phyloP scores from a whole-genome alignment of 805 yeast species.

The Teunomyces barrocoloradensis region DNA sequence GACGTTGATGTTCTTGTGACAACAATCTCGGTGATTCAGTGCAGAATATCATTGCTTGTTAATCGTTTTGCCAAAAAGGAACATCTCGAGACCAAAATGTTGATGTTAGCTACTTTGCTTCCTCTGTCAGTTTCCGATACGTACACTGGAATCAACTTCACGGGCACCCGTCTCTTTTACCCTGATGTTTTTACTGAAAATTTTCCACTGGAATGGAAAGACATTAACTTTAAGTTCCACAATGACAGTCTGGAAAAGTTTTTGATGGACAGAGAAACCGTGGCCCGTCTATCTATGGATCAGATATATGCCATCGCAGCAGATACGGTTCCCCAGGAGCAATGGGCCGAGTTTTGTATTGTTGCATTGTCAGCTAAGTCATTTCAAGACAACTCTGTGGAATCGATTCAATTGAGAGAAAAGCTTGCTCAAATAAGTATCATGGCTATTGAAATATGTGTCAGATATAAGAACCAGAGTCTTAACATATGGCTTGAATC shows the following conservation, averaged over 20 bases:
- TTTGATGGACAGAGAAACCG: neutral
- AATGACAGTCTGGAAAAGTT: neutral
- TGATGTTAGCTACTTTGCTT: neutral
- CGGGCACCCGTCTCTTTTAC: neutral
- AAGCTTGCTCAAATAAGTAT: neutral
- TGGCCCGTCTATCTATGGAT: neutral
- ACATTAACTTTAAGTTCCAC: neutral
- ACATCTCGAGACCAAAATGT: neutral
- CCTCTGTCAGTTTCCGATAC: neutral
- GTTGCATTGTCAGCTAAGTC: neutral
- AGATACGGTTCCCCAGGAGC: neutral
- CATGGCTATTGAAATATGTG: neutral
- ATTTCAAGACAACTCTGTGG: neutral
- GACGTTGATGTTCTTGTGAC: neutral
- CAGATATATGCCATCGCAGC: neutral
- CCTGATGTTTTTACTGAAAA: neutral
- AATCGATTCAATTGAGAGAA: neutral
- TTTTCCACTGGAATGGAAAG: neutral
- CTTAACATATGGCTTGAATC: neutral
- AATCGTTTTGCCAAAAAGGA: no score
- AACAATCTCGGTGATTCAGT: no score
- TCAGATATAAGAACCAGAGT: neutral
- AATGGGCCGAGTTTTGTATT: neutral
- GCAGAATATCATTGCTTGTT: no score
- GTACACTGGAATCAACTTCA: neutral